A percentile compares a stretch with the other conserved stretches of the same genome.
Conservation (phyloP, 2,329 filamentous ascomycete genomes). For the Chlorencoelia australis region DNA sequence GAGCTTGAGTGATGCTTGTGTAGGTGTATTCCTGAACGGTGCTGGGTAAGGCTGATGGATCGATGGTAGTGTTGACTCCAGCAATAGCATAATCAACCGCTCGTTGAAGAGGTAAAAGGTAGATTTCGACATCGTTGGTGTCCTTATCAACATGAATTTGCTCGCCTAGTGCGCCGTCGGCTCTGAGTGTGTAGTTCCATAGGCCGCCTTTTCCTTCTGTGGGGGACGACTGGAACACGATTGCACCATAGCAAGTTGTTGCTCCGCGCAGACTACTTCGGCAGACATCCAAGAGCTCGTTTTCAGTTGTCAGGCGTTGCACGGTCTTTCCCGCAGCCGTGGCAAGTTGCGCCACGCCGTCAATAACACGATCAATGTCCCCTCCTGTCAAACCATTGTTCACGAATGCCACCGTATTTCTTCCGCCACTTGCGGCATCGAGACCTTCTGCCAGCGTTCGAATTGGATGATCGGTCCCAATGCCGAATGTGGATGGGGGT, state of each 20-base stretch:
- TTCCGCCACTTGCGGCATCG: conserved; percentile 41
- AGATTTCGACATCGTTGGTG: conserved; percentile 68
- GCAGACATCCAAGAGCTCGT: conserved; percentile 53
- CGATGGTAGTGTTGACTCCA: conserved; percentile 35
- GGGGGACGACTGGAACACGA: conserved; percentile 68
- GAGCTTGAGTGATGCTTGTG: conserved; percentile 58
- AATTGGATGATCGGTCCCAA: conserved; percentile 52
- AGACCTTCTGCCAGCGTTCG: conserved; percentile 57
- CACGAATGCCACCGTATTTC: conserved; percentile 66
- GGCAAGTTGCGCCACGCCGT: conserved; percentile 48
- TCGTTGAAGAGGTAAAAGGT: conserved; percentile 68
- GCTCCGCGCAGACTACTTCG: conserved; percentile 55
- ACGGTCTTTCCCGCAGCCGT: conserved; percentile 44
- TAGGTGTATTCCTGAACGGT: conserved; percentile 62
- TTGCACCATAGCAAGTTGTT: conserved; percentile 62
- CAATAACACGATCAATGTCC: conserved; percentile 62
- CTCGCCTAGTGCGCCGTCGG: conserved; percentile 59
- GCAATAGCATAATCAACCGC: conserved; percentile 69
- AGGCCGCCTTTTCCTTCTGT: conserved; percentile 51
- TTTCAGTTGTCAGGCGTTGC: conserved; percentile 41
- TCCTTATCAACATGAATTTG: conserved; percentile 54
- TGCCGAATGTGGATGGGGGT: conserved; percentile 64
- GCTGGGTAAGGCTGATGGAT: conserved; percentile 31
- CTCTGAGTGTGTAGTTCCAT: conserved; percentile 83
- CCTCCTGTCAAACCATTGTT: conserved; percentile 62